Percentiles rank a stretch among this genome's conserved stretches.
Conservation (phyloP, 2,329 filamentous ascomycete genomes). For the Cryphonectria radicalis region DNA sequence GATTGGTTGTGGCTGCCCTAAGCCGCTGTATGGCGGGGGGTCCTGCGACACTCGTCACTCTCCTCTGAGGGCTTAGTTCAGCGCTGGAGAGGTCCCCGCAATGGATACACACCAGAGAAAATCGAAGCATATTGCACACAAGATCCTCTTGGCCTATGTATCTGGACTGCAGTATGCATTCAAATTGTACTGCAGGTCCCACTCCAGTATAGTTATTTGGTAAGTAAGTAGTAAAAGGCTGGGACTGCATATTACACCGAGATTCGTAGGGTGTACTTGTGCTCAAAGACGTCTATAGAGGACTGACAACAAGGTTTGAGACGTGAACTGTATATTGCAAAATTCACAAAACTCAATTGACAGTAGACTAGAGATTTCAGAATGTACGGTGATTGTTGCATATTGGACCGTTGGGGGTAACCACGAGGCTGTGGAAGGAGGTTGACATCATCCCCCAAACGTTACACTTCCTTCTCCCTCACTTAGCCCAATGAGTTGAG, state of each 20-base stretch:
- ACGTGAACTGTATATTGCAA: not conserved
- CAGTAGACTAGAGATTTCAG: not conserved
- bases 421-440: not conserved
- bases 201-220: no score
- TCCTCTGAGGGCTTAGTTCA: not conserved
- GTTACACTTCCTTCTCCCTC: not conserved
- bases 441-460: not conserved
- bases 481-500: no score
- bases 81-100: not conserved
- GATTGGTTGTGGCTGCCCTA: conserved; percentile 24
- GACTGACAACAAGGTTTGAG: not conserved
- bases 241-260: no score
- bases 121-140: not conserved
- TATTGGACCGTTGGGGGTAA: not conserved
- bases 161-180: no score
- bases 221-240: no score
- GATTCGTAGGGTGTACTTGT: no score
- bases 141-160: not conserved
- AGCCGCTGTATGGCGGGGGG: conserved; percentile 11
- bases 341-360: no score
- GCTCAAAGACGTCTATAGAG: not conserved
- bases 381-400: no score
- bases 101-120: not conserved
- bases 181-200: no score
- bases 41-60: conserved; percentile 9